A percentile compares a stretch with the other conserved stretches of the same genome.
phyloP scores from a whole-genome alignment of 306 rosid species.

The Inga laurina region DNA sequence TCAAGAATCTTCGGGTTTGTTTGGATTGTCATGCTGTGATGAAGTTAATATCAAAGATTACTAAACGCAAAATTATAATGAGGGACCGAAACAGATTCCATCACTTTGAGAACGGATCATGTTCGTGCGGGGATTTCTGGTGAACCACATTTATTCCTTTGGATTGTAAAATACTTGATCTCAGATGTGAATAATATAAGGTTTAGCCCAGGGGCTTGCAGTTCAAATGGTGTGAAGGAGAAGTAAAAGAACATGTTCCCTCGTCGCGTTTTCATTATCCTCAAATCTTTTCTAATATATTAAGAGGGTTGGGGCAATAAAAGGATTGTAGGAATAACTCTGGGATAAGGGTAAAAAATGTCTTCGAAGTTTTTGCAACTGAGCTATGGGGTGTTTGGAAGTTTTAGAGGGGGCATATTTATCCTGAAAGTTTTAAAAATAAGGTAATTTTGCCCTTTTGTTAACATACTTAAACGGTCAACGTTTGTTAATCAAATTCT shows the following conservation, averaged over 20 bases:
- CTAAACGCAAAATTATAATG: constrained; percentile 65
- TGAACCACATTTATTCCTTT: constrained; percentile 30
- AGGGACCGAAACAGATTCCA: constrained; percentile 83
- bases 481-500: no score
- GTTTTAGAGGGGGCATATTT: no score
- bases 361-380: no score
- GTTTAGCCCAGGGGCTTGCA: no score
- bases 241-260: not conserved
- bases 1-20: constrained; percentile 78
- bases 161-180: no score
- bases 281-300: not conserved
- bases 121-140: constrained; percentile 85
- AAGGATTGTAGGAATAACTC: not conserved
- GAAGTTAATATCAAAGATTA: constrained; percentile 68
- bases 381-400: no score
- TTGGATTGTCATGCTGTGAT: constrained; percentile 78
- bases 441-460: no score
- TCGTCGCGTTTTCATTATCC: not conserved
- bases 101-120: constrained; percentile 68
- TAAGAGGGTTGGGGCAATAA: not conserved
- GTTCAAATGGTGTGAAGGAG: no score
- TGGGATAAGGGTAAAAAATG: no score
- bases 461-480: no score
- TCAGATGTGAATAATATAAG: no score
- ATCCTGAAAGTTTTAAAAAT: no score